Evolutionary conservation across 768 basidiomycete species (phyloP).

Genomic region (Lactarius akahatsu): DNA sequence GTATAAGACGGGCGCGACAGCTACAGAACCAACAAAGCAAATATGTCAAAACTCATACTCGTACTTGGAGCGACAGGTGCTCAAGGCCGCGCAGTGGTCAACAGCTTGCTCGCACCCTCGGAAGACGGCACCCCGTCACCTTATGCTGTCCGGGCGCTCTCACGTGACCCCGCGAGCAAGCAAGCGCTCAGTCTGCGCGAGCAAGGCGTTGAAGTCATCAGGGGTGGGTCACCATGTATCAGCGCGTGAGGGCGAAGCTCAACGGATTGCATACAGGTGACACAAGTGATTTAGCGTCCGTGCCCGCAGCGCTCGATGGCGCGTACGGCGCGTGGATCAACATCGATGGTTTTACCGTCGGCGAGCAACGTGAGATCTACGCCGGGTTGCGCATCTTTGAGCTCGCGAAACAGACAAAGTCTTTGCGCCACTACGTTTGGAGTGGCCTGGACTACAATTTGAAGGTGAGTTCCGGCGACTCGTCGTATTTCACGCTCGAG

Average conservation of each 20-base stretch:
- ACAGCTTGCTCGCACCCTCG: conserved; percentile 37
- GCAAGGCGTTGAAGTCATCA: conserved; percentile 39
- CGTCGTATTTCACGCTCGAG: neutral
- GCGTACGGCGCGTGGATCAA: conserved; percentile 42
- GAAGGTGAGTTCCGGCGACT: conserved; percentile 34
- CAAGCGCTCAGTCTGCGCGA: conserved; percentile 38
- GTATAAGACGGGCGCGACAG: neutral
- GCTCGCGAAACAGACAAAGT: conserved; percentile 36
- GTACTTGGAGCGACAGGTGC: conserved; percentile 48
- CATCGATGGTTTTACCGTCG: conserved; percentile 39
- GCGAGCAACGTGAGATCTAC: conserved; percentile 43
- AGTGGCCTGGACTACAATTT: conserved; percentile 41
- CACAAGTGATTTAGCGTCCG: conserved; percentile 29
- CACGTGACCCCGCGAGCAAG: conserved; percentile 36
- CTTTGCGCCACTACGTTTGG: conserved; percentile 43
- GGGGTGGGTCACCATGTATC: conserved; percentile 32
- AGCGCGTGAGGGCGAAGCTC: neutral
- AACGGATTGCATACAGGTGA: conserved; percentile 6
- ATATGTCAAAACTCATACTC: conserved; percentile 38
- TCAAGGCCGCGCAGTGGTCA: conserved; percentile 42
- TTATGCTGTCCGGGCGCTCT: conserved; percentile 42
- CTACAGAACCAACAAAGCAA: neutral
- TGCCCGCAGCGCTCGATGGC: conserved; percentile 37
- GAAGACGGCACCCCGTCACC: conserved; percentile 42
- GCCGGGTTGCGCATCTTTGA: conserved; percentile 44